Base-by-base conservation (phyloP, 345 rosid species). In the Salix viminalis region DNA sequence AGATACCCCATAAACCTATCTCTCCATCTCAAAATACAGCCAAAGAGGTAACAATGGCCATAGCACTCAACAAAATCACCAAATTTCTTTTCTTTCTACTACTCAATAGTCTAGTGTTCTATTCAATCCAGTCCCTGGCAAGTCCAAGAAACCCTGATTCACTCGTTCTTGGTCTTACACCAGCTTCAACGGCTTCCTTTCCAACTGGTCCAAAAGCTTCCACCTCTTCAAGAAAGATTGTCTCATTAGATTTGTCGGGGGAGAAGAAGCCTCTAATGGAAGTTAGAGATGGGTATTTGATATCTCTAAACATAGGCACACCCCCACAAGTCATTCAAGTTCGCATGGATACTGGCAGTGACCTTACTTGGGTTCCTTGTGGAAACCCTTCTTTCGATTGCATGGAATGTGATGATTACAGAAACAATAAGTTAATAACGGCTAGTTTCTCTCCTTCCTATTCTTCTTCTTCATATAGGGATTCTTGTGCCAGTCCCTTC, bases 311-410 rank as follows among this genome's bases (percentile, higher is more conserved):
- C 72, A 71, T 94, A 68, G 97, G 96, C 21, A 91, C 92, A 65
- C 98, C 98, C n/a, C 73, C 90, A 28, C 98, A 92, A 76, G 80
- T 79, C 75, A 88, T 91, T 72, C 93, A 92, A 81, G 91, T 92
- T 8, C 90, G 84, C 67, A 85, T 94, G 91, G 98, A 94, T 71
- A 92, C 98, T 1, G 98, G 97, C 1, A 94, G 96, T 80, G 98
- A 94, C 85, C 91, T 94, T 56, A 88, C 89, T 75, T 94, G 98
- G 98, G 97, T 89, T 72, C 97, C 98, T 26, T 94, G 97, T 69
- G 96, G 97, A 24, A 88, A 90, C 83, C 48, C 89, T 70, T 79
- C 91, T 54, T 92, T 94, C 62, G 90, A 90, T 76, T 94, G 98
- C 76, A 79, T 90, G 4, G 89, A 88, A 58, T 94, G 98, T 76